These are phyloP conservation scores for Rhodotorula sp. DNA, from an alignment of 1,284 basidiomycete species.

Conservation along the genomic window DNA sequence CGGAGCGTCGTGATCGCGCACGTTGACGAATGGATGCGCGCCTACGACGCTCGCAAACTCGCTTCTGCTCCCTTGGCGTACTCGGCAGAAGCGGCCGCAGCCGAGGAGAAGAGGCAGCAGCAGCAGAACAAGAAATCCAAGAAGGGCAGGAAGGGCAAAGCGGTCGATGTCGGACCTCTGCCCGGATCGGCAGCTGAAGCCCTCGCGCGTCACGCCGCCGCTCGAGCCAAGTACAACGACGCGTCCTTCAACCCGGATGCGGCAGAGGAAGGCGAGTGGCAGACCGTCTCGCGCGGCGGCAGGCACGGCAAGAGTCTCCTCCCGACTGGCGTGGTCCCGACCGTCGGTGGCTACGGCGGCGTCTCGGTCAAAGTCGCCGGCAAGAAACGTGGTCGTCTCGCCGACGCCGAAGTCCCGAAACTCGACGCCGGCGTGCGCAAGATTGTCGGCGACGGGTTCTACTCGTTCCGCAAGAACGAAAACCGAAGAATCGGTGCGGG, in stretches of 20 bases:
- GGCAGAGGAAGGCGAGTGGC: conserved; percentile 36
- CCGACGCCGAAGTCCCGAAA: conserved; percentile 4
- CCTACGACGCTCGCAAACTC: conserved; percentile 23
- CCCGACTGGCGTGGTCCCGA: conserved; percentile 21
- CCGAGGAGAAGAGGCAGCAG: neutral
- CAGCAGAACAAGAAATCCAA: conserved; percentile 12
- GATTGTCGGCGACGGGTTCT: conserved; percentile 42
- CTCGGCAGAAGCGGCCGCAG: neutral
- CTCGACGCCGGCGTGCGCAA: conserved; percentile 30
- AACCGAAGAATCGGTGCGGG: conserved; percentile 27
- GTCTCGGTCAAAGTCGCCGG: conserved; percentile 34
- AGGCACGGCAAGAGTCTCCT: conserved; percentile 36
- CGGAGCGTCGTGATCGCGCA: conserved; percentile 25
- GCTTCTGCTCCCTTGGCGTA: conserved; percentile 4
- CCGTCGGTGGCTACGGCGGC: conserved; percentile 32
- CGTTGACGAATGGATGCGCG: conserved; percentile 38
- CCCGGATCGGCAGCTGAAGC: conserved; percentile 35
- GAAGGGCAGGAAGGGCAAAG: conserved; percentile 4
- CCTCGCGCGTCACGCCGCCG: conserved; percentile 25
- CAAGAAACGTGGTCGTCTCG: conserved; percentile 22
- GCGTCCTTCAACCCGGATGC: conserved; percentile 32
- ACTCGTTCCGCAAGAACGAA: conserved; percentile 34
- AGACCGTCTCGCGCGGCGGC: conserved; percentile 35
- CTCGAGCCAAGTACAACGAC: conserved; percentile 4
- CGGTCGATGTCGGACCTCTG: conserved; percentile 16